phyloP scores from a whole-genome alignment of 2,329 filamentous ascomycete genomes.

The Chaetomiaceae sp. region DNA sequence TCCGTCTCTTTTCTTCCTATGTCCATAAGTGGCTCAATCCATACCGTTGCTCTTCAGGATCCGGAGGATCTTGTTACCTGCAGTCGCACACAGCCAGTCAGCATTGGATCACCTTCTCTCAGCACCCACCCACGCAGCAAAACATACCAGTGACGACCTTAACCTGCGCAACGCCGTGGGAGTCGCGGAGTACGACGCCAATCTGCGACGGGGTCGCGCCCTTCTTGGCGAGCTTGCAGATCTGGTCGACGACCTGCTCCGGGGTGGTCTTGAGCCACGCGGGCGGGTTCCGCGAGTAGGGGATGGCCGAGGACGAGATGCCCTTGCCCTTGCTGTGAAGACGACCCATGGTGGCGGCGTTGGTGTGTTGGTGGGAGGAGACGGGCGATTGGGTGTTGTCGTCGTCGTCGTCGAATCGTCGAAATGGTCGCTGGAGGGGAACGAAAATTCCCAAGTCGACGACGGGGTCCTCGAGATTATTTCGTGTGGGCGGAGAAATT shows the following conservation, averaged over 20 bases:
- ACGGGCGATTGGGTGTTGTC: constrained; percentile 24
- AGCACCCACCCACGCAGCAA: neutral
- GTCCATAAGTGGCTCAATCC: constrained; percentile 39
- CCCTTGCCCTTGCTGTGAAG: constrained; percentile 99
- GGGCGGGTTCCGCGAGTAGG: constrained; percentile 89
- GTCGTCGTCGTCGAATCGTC: constrained; percentile 19
- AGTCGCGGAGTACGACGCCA: constrained; percentile 96
- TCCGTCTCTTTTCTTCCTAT: constrained; percentile 21
- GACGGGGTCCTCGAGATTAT: constrained; percentile 23
- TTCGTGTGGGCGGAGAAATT: constrained; percentile 37
- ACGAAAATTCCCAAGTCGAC: constrained; percentile 13
- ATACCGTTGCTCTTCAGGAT: constrained; percentile 98
- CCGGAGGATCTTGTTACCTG: constrained; percentile 99
- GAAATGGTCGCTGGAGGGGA: constrained; percentile 17
- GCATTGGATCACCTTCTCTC: constrained; percentile 18
- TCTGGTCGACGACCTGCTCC: constrained; percentile 97
- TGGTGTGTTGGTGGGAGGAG: constrained; percentile 35
- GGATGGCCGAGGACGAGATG: constrained; percentile 90
- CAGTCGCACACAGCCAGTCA: constrained; percentile 30
- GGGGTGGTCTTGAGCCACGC: constrained; percentile 99
- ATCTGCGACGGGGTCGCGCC: constrained; percentile 98
- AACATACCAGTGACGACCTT: constrained; percentile 89
- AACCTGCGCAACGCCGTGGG: constrained; percentile 96
- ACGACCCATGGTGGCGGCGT: constrained; percentile 73
- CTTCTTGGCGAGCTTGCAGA: constrained; percentile 98